phyloP scores from a whole-genome alignment of 257 asterid species.

The Asclepias syriaca region DNA sequence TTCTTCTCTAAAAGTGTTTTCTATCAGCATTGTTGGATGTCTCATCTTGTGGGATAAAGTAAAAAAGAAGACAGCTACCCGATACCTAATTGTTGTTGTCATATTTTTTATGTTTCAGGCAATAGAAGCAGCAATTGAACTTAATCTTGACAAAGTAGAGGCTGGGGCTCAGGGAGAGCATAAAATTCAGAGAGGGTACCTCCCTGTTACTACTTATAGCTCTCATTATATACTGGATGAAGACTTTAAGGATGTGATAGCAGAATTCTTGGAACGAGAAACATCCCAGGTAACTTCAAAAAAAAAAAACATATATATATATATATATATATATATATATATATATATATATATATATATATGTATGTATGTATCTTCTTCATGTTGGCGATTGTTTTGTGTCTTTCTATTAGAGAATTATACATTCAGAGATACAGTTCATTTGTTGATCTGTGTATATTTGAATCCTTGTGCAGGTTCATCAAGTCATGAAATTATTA shows the following conservation, averaged over 20 bases:
- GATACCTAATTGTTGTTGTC: background rate
- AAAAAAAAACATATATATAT: too few relatives aligned
- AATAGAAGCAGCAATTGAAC: slow-evolving; percentile 93
- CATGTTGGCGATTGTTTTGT: background rate
- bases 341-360: too few relatives aligned
- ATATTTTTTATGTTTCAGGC: slow-evolving; percentile 45
- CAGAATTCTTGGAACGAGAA: slow-evolving; percentile 77
- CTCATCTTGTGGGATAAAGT: background rate
- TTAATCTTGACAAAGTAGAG: slow-evolving; percentile 72
- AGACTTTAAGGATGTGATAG: slow-evolving; percentile 61
- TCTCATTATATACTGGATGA: slow-evolving; percentile 72
- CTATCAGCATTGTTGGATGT: background rate
- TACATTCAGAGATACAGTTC: background rate
- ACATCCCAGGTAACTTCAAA: slow-evolving; percentile 55
- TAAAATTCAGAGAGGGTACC: slow-evolving; percentile 91
- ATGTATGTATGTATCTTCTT: background rate
- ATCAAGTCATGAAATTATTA: slow-evolving; percentile 61
- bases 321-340: too few relatives aligned
- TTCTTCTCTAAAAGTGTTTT: background rate
- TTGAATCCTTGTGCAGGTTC: slow-evolving; percentile 45
- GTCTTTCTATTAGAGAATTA: background rate
- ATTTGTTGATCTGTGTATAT: background rate
- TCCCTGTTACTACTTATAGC: slow-evolving; percentile 86
- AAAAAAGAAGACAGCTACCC: background rate
- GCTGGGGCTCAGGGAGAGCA: slow-evolving; percentile 99